phyloP scores from a whole-genome alignment of 164 flowering plant species.

The Vitis labrusca region DNA sequence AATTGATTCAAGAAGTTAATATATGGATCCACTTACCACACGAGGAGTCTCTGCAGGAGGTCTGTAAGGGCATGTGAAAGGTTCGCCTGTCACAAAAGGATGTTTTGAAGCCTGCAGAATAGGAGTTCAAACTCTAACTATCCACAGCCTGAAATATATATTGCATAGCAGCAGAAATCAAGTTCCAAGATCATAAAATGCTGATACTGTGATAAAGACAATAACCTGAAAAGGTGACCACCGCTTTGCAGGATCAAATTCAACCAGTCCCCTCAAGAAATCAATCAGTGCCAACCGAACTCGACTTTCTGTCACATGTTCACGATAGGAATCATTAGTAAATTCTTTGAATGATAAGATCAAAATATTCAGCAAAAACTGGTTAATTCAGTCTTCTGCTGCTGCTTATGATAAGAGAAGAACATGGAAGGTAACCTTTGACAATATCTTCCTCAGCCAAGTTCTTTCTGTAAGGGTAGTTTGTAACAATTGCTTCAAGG shows the following conservation, averaged over 20 bases:
- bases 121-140: slow-evolving; percentile 8
- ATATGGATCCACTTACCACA: slow-evolving; percentile 49
- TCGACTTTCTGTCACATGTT: slow-evolving; percentile 58
- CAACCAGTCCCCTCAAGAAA: slow-evolving; percentile 92
- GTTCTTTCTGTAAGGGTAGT: slow-evolving; percentile 77
- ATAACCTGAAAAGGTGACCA: slow-evolving; percentile 99
- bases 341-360: not conserved
- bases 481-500: slow-evolving; percentile 79
- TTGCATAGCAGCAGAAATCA: not conserved
- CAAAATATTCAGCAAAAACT: not conserved
- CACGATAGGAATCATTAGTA: slow-evolving; percentile 9
- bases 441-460: slow-evolving; percentile 67
- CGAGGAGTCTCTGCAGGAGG: slow-evolving; percentile 86
- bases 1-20: not conserved
- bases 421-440: slow-evolving; percentile 55
- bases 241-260: slow-evolving; percentile 96
- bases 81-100: slow-evolving; percentile 96
- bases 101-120: slow-evolving; percentile 84
- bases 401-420: not conserved
- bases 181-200: not conserved
- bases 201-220: slow-evolving; percentile 2
- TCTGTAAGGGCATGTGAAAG: slow-evolving; percentile 74
- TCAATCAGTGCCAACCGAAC: slow-evolving; percentile 83
- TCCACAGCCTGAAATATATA: not conserved
- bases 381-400: not conserved